These are phyloP conservation scores for Trichocomaceae sp. DNA, from an alignment of 2,329 filamentous ascomycete species.

Conservation along the genomic window DNA sequence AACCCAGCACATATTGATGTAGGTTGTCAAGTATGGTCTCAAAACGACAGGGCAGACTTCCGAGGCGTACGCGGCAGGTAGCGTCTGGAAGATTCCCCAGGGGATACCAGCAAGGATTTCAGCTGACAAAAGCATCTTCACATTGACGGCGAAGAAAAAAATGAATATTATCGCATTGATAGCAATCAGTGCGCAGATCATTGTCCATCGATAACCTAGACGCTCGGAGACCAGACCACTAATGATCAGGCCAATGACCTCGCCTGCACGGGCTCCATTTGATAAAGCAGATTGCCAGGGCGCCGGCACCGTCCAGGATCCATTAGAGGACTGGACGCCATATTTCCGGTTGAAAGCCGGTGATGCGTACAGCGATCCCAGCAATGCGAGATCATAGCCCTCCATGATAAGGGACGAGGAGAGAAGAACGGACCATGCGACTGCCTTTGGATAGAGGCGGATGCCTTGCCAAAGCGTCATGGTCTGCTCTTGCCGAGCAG, in stretches of 20 bases:
- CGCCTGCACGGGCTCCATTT: slow-evolving; percentile 5
- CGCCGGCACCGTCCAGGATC: slow-evolving; percentile 29
- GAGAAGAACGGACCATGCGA: slow-evolving; percentile 75
- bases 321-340: slow-evolving; percentile 21
- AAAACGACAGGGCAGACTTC: slow-evolving; percentile 42
- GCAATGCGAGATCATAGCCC: slow-evolving; percentile 73
- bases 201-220: slow-evolving; percentile 24
- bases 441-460: slow-evolving; percentile 77
- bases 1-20: slow-evolving; percentile 42
- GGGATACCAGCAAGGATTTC: slow-evolving; percentile 47
- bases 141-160: slow-evolving; percentile 45
- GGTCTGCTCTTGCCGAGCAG: slow-evolving; percentile 25
- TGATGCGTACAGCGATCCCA: slow-evolving; percentile 67
- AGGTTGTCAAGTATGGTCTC: slow-evolving; percentile 41
- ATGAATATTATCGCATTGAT: slow-evolving; percentile 44
- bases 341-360: slow-evolving; percentile 37
- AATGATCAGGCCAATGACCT: slow-evolving; percentile 3
- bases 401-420: slow-evolving; percentile 89
- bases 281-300: slow-evolving; percentile 7
- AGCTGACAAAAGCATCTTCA: slow-evolving; percentile 41
- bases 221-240: slow-evolving; percentile 41
- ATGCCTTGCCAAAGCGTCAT: slow-evolving; percentile 72
- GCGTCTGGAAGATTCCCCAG: slow-evolving; percentile 47
- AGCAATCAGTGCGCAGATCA: slow-evolving; percentile 42
- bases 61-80: slow-evolving; percentile 41